These are phyloP conservation scores for Triticum monococcum DNA, from an alignment of 176 grass and related monocot species.

Conservation along the genomic window DNA sequence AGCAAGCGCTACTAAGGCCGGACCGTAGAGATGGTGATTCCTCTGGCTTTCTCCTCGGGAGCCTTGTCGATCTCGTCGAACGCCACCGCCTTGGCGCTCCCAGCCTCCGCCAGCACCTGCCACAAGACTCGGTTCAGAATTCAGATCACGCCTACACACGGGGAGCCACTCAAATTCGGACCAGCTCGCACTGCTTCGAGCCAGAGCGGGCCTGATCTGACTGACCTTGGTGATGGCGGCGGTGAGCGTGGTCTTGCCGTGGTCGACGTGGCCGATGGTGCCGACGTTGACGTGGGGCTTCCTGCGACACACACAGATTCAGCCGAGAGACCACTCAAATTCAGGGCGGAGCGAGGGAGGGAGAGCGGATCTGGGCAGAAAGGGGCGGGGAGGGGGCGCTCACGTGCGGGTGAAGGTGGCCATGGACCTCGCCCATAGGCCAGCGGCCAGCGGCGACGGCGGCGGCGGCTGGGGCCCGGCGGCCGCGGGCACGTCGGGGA, in stretches of 20 bases:
- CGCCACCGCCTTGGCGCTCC: slow-evolving; percentile 85
- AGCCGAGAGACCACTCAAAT: neutral
- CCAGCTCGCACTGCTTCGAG: neutral
- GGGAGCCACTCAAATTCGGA: neutral
- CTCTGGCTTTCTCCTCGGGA: slow-evolving; percentile 94
- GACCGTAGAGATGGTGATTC: slow-evolving; percentile 98
- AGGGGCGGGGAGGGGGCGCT: neutral
- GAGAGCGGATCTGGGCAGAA: neutral
- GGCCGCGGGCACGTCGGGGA: slow-evolving; percentile 27
- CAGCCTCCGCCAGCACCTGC: slow-evolving; percentile 75
- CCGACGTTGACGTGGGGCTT: slow-evolving; percentile 96
- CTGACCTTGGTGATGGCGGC: slow-evolving; percentile 89
- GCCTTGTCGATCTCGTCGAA: slow-evolving; percentile 99
- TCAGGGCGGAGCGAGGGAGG: too few relatives aligned
- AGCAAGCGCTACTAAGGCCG: neutral
- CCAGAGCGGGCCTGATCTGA: neutral
- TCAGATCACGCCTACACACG: neutral
- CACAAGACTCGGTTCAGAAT: neutral
- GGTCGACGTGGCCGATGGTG: slow-evolving; percentile 96
- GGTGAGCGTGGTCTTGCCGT: slow-evolving; percentile 95
- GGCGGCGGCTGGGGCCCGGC: neutral
- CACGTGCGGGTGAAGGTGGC: slow-evolving; percentile 96
- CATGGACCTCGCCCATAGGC: slow-evolving; percentile 77
- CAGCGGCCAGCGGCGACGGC: neutral
- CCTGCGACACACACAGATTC: slow-evolving; percentile 54